Evolutionary conservation across 768 basidiomycete genomes (phyloP).

Genomic region (Hysterangium stoloniferum): DNA sequence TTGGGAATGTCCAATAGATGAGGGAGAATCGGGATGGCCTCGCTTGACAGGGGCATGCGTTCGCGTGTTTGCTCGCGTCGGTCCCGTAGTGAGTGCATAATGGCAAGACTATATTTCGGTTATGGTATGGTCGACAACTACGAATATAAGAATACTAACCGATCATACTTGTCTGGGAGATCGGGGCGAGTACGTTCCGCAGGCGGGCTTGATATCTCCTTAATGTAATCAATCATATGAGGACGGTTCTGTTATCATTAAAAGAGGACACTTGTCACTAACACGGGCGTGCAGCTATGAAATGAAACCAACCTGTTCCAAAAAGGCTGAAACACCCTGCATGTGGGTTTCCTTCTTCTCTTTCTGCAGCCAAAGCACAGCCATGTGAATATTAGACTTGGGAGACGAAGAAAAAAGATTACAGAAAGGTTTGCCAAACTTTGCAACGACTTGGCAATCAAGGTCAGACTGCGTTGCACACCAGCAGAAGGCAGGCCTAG

Average conservation of each 20-base stretch:
- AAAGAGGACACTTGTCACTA: not conserved
- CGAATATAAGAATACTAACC: not conserved
- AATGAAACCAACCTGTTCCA: constrained; percentile 3
- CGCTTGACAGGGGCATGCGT: constrained; percentile 53
- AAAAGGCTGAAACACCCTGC: constrained; percentile 2
- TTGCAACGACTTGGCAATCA: constrained; percentile 85
- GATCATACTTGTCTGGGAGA: constrained; percentile 5
- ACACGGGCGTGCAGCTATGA: not conserved
- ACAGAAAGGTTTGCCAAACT: constrained; percentile 79
- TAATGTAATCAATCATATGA: constrained; percentile 64
- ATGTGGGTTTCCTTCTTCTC: constrained; percentile 9
- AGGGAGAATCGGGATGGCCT: constrained; percentile 66
- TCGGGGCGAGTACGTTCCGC: constrained; percentile 8
- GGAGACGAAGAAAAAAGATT: constrained; percentile 20
- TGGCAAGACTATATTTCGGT: constrained; percentile 38
- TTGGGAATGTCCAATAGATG: constrained; percentile 71
- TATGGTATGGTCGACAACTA: constrained; percentile 18
- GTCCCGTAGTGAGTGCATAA: constrained; percentile 40
- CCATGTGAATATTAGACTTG: not conserved
- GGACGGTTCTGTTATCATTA: not conserved
- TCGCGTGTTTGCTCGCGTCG: constrained; percentile 48
- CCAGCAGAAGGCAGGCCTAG: constrained; percentile 57
- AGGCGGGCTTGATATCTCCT: constrained; percentile 17
- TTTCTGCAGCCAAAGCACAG: not conserved
- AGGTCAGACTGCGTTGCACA: constrained; percentile 72